Evolutionary conservation across 2,329 filamentous ascomycete genomes (phyloP).

Genomic region (Ploettnerulaceae sp.): DNA sequence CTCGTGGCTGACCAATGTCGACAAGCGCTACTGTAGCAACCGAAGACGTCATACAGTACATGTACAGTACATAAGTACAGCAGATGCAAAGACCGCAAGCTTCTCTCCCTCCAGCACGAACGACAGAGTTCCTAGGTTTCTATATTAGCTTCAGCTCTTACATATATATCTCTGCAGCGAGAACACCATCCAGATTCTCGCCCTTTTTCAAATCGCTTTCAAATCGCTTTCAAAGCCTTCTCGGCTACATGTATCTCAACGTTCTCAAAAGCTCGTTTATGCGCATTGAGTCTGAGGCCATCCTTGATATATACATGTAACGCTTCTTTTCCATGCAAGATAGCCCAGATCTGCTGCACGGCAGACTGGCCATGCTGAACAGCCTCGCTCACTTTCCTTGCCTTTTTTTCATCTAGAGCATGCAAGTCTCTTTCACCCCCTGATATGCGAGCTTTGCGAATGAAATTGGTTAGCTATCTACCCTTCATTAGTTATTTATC

Average conservation of each 20-base stretch:
- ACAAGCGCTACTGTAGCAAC: not conserved
- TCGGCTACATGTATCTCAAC: slow-evolving; percentile 45
- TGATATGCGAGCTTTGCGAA: slow-evolving; percentile 53
- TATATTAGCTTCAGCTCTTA: slow-evolving; percentile 19
- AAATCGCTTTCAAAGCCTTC: slow-evolving; percentile 43
- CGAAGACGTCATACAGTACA: slow-evolving; percentile 7
- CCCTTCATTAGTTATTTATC: slow-evolving; percentile 54
- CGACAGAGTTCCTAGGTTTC: slow-evolving; percentile 18
- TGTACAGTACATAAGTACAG: slow-evolving; percentile 15
- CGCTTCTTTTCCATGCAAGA: slow-evolving; percentile 37
- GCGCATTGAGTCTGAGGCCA: slow-evolving; percentile 32
- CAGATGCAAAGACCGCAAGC: not conserved
- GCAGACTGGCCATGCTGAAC: slow-evolving; percentile 41
- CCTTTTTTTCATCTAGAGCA: slow-evolving; percentile 34
- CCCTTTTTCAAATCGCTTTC: no score
- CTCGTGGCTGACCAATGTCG: slow-evolving; percentile 1
- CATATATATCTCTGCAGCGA: slow-evolving; percentile 21
- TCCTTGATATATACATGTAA: no score
- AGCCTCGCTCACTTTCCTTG: slow-evolving; percentile 30
- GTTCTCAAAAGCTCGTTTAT: slow-evolving; percentile 43
- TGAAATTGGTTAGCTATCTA: slow-evolving; percentile 47
- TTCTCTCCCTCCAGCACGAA: slow-evolving; percentile 15
- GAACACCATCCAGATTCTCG: slow-evolving; percentile 37
- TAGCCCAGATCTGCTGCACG: slow-evolving; percentile 38
- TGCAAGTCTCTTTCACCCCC: slow-evolving; percentile 49